Evolutionary conservation across 2,329 filamentous ascomycete species (phyloP).

Genomic region (Aureobasidium musti): DNA sequence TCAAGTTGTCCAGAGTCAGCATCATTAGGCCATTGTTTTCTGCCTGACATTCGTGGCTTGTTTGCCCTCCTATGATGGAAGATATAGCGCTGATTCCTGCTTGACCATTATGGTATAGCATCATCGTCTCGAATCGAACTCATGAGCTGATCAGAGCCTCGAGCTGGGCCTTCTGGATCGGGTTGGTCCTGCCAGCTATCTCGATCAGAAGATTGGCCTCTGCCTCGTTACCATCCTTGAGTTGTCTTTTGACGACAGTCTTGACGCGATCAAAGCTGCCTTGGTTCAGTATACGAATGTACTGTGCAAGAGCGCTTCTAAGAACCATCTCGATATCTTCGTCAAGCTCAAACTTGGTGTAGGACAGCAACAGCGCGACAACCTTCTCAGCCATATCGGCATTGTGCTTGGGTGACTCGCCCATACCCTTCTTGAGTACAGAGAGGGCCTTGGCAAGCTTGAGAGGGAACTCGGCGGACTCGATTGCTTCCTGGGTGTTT

Average conservation of each 20-base stretch:
- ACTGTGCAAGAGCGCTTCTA: conserved; percentile 45
- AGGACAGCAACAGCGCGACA: conserved; percentile 52
- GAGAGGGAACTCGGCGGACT: conserved; percentile 60
- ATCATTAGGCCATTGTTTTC: neutral
- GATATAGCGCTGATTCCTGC: neutral
- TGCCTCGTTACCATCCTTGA: conserved; percentile 4
- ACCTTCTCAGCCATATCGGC: conserved; percentile 50
- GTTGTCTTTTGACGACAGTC: conserved; percentile 8
- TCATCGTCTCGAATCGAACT: neutral
- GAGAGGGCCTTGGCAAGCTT: conserved; percentile 67
- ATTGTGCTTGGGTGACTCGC: conserved; percentile 42
- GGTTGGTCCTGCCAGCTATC: conserved; percentile 13
- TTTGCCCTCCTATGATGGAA: neutral
- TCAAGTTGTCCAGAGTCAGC: neutral
- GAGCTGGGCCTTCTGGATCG: conserved; percentile 18
- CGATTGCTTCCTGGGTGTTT: conserved; percentile 58
- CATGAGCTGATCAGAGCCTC: conserved; percentile 20
- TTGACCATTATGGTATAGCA: neutral
- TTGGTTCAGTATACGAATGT: conserved; percentile 32
- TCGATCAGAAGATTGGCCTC: conserved; percentile 12
- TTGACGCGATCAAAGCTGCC: conserved; percentile 23
- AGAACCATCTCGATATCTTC: conserved; percentile 57
- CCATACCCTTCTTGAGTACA: conserved; percentile 58
- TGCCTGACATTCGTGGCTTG: neutral
- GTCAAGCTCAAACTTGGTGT: conserved; percentile 53